Evolutionary conservation across 306 rosid species (phyloP).

Genomic region (Vicia villosa): DNA sequence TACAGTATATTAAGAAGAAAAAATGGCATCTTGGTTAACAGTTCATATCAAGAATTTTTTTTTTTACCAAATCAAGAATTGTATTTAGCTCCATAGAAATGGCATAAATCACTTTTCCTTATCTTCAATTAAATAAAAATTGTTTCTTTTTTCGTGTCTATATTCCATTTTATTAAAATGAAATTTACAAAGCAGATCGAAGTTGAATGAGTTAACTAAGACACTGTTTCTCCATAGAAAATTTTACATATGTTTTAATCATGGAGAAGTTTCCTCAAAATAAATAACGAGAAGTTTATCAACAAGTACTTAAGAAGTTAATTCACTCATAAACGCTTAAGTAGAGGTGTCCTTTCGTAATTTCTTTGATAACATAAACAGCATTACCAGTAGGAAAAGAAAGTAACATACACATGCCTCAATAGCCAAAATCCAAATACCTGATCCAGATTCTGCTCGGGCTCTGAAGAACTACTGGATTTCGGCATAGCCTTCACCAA

Average conservation of each 20-base stretch:
- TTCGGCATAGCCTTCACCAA: conserved; percentile 94
- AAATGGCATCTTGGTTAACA: neutral
- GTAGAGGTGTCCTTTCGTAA: neutral
- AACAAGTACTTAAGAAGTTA: neutral
- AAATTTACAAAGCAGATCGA: neutral
- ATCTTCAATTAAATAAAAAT: neutral
- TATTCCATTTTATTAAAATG: neutral
- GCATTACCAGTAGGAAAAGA: neutral
- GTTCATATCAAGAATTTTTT: conserved; percentile 17
- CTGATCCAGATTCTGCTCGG: conserved; percentile 87
- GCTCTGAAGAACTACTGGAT: conserved; percentile 72
- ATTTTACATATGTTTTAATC: no score
- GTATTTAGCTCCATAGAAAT: conserved; percentile 2
- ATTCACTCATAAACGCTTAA: neutral
- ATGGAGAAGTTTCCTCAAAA: no score
- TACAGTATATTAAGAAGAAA: conserved; percentile 1
- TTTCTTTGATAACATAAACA: neutral
- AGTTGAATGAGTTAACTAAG: conserved; percentile 6
- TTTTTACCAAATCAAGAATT: conserved; percentile 25
- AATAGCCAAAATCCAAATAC: conserved; percentile 46
- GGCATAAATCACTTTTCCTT: neutral
- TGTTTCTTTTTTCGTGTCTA: neutral
- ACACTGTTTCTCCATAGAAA: neutral
- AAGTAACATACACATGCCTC: neutral
- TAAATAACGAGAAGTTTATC: neutral